Base-by-base conservation (phyloP, 2,329 filamentous ascomycete genomes). In the Ascochyta viciae-villosae region DNA sequence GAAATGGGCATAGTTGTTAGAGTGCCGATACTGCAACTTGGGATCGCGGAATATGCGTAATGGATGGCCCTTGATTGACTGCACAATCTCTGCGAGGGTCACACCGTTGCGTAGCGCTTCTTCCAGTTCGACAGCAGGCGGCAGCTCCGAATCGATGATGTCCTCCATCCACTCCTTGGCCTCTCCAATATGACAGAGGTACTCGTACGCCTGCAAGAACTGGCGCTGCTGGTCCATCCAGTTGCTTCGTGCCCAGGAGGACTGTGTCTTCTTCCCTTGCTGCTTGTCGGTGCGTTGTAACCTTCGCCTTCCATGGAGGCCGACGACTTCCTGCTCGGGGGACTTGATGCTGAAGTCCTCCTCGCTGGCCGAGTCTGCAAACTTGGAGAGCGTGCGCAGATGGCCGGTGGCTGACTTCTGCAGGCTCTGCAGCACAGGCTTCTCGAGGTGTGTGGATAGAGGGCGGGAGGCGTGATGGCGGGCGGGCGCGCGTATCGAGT, bases 201-300 rank as follows among this genome's bases (percentile, higher is more conserved):
- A 99, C 75, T 99, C 95, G 73, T 99, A 99, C 6, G 95, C 95
- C 76, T 96, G 91, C 49, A 99, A 79, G 70, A 97, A 98, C 74
- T 98, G 94, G 24, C 95, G 87, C 74, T 99, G 94, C 73, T 96
- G 95, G 75, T 99, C 95, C 94, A 99, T 99, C 95, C 95, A 99
- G 73, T 94, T 96, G 45, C 90, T 86, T 19, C 88, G 88, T 61
- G 91, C 87, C 89, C 92, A 95, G 44, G 82, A 78, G 39, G 81
- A 77, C 22, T 80, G 76, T 16, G 78, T 78, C 63, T 83, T 86
- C 60, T 85, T 85, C 49, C 71, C 79, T 51, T 77, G 79, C 47
- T 78, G 76, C 19, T 81, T 83, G 68, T 80, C 84, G 24, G 85
- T 84, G 61, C 92, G 84, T 76, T 97, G 95, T 49, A 99, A 78